Base-by-base conservation (phyloP, 208 protist species). In the Crithidia fasciculata region DNA sequence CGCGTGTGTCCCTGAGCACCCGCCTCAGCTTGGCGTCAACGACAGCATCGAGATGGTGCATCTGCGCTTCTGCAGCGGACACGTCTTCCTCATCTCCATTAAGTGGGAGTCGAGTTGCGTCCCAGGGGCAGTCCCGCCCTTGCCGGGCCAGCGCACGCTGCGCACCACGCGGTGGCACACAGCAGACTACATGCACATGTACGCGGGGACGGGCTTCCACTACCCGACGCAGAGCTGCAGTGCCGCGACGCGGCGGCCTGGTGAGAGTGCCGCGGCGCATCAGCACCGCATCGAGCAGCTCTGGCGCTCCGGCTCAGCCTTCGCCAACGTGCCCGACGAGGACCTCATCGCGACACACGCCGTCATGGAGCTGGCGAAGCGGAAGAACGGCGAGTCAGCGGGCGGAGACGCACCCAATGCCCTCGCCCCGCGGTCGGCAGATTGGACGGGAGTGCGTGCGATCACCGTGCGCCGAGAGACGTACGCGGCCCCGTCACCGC, bases 181-280 rank as follows among this genome's bases (percentile, higher is more conserved):
- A 4, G 59, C 62, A 39, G 66, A 80, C 55, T 74, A 73, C 68
- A 69, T 80, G 68, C 47, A 52, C 47, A 53, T 63, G 39, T 80
- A 71, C 69, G 68, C 74, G 45, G 74, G 68, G 18, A 80, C 67
- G 3, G 68, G 68, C 0, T 80, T 80, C 36, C 68, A 64, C 59
- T 80, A 80, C 55, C 67, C 74, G 8, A 65, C 68, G 40, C 74
- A 80, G 68, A 70, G 68, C 68, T 80, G 74, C 74, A 80, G 74
- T 49, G 74, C 72, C 15, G 74, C 74, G 39, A 70, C 62, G 13
- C 74, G 67, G 0, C 74, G 74, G 18, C 68, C 74, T 16, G 41
- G 40, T 13, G 74, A 79, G 74, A 43, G 43, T 15, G 50, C 43
- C 13, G 58, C 15, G 39, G 74, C 53, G 19, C 68, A 79, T 44